Evolutionary conservation across 108 stramenopile genomes (phyloP).

Genomic region (Nannochloropsis oceanica): DNA sequence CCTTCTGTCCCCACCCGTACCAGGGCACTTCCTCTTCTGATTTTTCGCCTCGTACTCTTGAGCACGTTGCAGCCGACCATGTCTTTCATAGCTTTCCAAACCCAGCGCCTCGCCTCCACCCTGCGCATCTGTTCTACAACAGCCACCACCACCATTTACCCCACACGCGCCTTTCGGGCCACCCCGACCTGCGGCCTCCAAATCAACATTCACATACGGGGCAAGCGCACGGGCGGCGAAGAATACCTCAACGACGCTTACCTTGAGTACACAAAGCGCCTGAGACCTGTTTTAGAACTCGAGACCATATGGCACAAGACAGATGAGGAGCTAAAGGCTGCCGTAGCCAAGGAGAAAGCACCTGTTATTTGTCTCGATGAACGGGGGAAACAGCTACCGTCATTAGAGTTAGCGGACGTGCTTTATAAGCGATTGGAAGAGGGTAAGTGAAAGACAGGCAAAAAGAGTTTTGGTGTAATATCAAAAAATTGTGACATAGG

Average conservation of each 20-base stretch:
- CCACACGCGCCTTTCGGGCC: not conserved
- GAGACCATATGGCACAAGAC: slow-evolving; percentile 75
- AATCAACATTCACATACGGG: slow-evolving; percentile 12
- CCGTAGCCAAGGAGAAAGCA: slow-evolving; percentile 43
- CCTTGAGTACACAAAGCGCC: slow-evolving; percentile 15
- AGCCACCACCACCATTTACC: not conserved
- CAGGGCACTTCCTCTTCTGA: too few species aligned
- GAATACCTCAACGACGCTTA: slow-evolving; percentile 23
- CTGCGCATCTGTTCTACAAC: too few species aligned
- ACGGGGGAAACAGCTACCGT: slow-evolving; percentile 47
- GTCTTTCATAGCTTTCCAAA: too few species aligned
- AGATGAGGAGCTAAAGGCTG: slow-evolving; percentile 58
- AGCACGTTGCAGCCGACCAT: too few species aligned
- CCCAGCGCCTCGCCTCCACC: too few species aligned
- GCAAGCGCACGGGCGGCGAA: slow-evolving; percentile 16
- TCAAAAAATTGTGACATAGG: too few species aligned
- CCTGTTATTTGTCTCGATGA: slow-evolving; percentile 43
- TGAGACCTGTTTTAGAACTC: slow-evolving; percentile 35
- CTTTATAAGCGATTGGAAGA: slow-evolving; percentile 65
- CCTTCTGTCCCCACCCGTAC: too few species aligned
- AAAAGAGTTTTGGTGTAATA: too few species aligned
- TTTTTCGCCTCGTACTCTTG: too few species aligned
- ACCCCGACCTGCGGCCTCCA: slow-evolving; percentile 10
- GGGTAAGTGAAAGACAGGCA: not conserved
- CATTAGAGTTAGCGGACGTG: slow-evolving; percentile 52